Conservation (phyloP, 208 protist genomes). For the Crithidia thermophila region DNA sequence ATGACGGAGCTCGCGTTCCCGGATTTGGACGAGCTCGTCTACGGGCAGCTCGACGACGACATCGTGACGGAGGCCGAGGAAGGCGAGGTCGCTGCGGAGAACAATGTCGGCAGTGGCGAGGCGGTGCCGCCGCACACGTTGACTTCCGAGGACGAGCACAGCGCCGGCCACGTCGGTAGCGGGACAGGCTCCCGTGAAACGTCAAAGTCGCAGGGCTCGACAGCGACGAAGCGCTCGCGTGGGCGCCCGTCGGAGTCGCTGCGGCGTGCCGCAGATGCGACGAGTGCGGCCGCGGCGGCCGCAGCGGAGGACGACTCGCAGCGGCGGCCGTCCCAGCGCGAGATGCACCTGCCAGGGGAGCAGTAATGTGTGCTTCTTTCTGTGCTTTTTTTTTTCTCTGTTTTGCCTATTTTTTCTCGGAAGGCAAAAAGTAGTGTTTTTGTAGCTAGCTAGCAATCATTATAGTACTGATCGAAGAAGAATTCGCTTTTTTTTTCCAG, state of each 20-base stretch:
- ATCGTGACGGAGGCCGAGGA: conserved; percentile 1
- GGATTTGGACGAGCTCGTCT: conserved; percentile 36
- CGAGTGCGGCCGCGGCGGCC: neutral
- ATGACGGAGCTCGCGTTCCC: conserved; percentile 52
- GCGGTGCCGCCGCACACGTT: neutral
- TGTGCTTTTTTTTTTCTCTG: neutral
- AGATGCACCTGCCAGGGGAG: conserved; percentile 8
- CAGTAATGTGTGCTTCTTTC: neutral
- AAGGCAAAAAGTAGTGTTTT: too few relatives aligned
- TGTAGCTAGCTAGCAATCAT: too few relatives aligned
- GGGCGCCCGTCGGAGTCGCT: conserved; percentile 1
- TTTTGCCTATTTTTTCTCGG: too few relatives aligned
- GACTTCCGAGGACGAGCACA: conserved; percentile 4
- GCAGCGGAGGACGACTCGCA: neutral
- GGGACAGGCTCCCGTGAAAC: conserved; percentile 1
- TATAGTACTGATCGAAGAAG: too few relatives aligned
- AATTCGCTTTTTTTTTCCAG: too few relatives aligned
- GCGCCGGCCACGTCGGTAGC: too few relatives aligned
- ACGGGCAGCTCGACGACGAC: conserved; percentile 8
- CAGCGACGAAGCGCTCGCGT: neutral
- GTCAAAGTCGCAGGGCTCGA: neutral
- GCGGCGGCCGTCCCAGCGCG: neutral
- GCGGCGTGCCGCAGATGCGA: neutral
- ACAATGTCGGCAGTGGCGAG: neutral
- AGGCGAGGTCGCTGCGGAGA: neutral